Evolutionary conservation across 306 rosid genomes (phyloP), one percentile per base, ranked within the genome.

Genomic region (Abrus precatorius): DNA sequence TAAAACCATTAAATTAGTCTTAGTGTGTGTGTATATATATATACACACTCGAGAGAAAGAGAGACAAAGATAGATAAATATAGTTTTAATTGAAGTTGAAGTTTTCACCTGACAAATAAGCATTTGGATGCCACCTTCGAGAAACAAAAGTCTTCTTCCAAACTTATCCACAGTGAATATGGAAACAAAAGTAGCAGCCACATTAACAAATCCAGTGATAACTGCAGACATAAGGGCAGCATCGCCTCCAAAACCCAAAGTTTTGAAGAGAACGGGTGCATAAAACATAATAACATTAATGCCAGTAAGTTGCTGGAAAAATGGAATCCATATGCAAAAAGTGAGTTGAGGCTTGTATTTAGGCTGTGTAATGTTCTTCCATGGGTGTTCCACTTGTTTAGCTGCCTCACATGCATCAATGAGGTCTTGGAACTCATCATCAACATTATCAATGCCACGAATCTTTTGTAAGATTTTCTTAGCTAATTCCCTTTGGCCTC

Each of bases 331-430:
- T n/a, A n/a, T 2, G 63, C 76, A 74, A 0, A 84, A 79, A 7
- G 12, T 68, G 54, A 84, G 53, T 52, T 84, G 87, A 5, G 87
- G 84, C 32, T 69, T 74, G 3, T 79, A 60, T 59, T 67, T 30
- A 11, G 61, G 29, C 33, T 59, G 54, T 12, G 6, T 0, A 50
- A 84, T 79, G 32, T 79, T 84, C 62, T 20, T 84, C 81, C 77
- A 84, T 3, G 84, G 84, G 33, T 68, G 45, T 1, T 79, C 48
- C 61, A 79, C 78, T 13, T 10, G 32, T 1, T 13, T 74, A 5
- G 87, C 78, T 4, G 38, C 74, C 30, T 84, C 84, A 45, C 84
- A 79, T 2, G 87, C 87, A 48, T 57, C 69, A 30, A 74, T 7
- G 27, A 84, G 67, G 33, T 84, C 87, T 30, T 79, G 77, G 12